These are phyloP conservation scores for Tubosaeta brunneosetosa DNA, from an alignment of 768 basidiomycete species.

Conservation along the genomic window DNA sequence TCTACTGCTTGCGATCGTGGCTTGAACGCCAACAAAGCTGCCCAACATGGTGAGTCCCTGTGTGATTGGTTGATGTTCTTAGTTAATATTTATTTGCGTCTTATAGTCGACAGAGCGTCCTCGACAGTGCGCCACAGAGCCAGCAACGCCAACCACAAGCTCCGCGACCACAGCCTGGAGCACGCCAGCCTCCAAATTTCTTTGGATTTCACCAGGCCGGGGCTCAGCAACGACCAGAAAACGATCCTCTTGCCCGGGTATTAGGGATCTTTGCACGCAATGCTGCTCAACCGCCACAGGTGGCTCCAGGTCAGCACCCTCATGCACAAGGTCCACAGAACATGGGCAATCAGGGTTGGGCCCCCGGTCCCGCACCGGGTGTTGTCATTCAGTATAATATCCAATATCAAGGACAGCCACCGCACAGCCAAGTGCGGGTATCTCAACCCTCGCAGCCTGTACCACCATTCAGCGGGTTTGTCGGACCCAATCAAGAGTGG, in stretches of 20 bases:
- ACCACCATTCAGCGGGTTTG: conserved; percentile 59
- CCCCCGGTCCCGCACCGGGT: conserved; percentile 36
- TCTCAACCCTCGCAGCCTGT: conserved; percentile 35
- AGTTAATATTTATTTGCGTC: conserved; percentile 3
- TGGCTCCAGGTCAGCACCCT: conserved; percentile 28
- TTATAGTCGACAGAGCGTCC: conserved; percentile 67
- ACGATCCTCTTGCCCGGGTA: conserved; percentile 34
- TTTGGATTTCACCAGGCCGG: conserved; percentile 24
- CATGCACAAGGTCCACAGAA: conserved; percentile 31
- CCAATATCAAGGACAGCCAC: conserved; percentile 46
- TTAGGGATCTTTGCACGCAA: conserved; percentile 54
- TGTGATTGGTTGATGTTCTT: background rate
- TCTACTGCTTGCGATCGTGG: conserved; percentile 96
- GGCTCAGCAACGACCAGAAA: conserved; percentile 35
- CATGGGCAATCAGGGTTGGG: conserved; percentile 34
- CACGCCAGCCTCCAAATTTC: conserved; percentile 30
- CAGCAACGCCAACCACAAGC: conserved; percentile 30
- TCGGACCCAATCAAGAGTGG: conserved; percentile 62
- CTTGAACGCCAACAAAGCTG: conserved; percentile 98
- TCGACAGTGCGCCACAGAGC: conserved; percentile 44
- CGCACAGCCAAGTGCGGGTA: conserved; percentile 29
- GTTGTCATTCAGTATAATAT: conserved; percentile 64
- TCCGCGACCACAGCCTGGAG: conserved; percentile 22
- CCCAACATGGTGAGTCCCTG: conserved; percentile 80
- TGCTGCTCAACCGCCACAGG: conserved; percentile 39